Conservation (phyloP, 78 protist species). For the Salpingoeca rosetta region DNA sequence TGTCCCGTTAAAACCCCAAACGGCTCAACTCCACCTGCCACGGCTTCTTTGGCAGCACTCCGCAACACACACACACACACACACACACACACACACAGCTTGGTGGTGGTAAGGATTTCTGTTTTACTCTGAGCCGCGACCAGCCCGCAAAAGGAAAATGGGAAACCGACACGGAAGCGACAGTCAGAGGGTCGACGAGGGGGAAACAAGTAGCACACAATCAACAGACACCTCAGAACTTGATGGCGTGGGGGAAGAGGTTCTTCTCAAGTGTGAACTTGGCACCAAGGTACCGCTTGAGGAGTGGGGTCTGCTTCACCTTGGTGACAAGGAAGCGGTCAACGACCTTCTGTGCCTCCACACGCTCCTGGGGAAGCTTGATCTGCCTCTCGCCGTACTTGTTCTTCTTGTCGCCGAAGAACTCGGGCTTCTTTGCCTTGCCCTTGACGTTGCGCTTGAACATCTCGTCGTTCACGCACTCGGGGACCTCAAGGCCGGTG, state of each 20-base stretch:
- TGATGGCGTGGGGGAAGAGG: constrained; percentile 73
- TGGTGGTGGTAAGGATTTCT: no score
- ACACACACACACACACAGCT: no score
- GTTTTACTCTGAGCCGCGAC: no score
- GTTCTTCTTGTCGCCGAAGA: constrained; percentile 17
- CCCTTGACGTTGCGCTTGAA: constrained; percentile 44
- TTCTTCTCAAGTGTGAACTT: constrained; percentile 68
- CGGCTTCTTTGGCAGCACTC: no score
- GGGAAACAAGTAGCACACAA: no score
- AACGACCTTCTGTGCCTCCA: constrained; percentile 72
- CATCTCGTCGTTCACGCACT: constrained; percentile 34
- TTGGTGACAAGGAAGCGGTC: constrained; percentile 63
- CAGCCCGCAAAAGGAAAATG: no score
- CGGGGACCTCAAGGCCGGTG: constrained; percentile 38
- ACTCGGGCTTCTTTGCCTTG: neutral
- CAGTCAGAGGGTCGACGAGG: no score
- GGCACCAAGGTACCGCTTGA: constrained; percentile 73
- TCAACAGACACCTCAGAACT: constrained; percentile 56
- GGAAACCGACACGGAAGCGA: no score
- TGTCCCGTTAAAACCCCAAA: no score
- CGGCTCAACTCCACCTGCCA: no score
- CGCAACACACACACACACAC: no score
- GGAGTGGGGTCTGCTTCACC: constrained; percentile 49
- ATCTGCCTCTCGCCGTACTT: neutral
- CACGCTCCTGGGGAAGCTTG: constrained; percentile 53